A percentile compares a stretch with the other conserved stretches of the same genome.
phyloP scores from a whole-genome alignment of 192 early-diverging fungal genomes.

The Mortierella hygrophila region DNA sequence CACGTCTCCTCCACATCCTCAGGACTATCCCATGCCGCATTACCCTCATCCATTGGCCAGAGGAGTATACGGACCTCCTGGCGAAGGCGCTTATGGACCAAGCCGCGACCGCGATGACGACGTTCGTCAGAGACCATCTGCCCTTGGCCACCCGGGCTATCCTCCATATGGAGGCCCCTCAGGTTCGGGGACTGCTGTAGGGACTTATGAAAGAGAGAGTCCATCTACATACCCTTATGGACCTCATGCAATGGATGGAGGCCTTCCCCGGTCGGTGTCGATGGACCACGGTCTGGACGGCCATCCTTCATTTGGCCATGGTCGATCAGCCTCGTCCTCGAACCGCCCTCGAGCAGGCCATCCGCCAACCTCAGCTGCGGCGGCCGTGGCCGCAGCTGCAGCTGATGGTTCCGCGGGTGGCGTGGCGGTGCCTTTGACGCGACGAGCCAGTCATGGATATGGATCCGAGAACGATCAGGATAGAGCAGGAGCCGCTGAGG shows the following conservation, averaged over 20 bases:
- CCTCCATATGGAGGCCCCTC: background rate
- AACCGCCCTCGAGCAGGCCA: background rate
- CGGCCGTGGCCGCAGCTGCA: background rate
- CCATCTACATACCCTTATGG: background rate
- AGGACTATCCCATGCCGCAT: conserved; percentile 1
- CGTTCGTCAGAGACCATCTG: background rate
- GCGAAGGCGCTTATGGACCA: background rate
- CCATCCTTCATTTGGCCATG: conserved; percentile 17
- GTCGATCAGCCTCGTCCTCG: conserved; percentile 4
- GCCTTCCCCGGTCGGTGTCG: background rate
- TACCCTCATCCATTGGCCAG: background rate
- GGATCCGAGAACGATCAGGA: background rate
- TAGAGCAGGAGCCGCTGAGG: background rate
- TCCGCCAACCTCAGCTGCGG: background rate
- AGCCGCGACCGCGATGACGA: background rate
- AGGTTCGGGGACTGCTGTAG: background rate
- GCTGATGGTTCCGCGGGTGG: background rate
- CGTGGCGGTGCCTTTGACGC: background rate
- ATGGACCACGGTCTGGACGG: conserved; percentile 10
- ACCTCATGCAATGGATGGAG: background rate
- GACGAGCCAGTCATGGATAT: background rate
- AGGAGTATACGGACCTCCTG: background rate
- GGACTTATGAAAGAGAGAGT: conserved; percentile 1
- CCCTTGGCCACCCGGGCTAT: background rate
- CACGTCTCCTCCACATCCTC: background rate